phyloP scores from a whole-genome alignment of 768 basidiomycete genomes.

The Termitomyces sp. region DNA sequence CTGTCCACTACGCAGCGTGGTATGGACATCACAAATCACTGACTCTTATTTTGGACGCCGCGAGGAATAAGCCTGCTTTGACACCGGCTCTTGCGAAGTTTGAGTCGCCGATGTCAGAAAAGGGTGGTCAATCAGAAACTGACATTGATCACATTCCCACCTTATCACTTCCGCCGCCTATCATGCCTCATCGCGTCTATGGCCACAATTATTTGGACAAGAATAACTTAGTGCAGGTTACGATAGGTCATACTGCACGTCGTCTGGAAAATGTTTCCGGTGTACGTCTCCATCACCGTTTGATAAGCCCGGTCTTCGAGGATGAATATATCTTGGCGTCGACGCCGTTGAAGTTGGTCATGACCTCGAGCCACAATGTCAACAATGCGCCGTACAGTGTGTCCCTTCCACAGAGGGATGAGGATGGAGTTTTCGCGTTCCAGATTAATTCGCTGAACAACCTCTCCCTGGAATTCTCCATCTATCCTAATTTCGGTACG shows the following conservation, averaged over 20 bases:
- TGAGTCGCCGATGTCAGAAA: slow-evolving; percentile 35
- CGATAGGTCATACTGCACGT: slow-evolving; percentile 64
- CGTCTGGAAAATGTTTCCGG: slow-evolving; percentile 28
- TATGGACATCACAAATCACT: slow-evolving; percentile 79
- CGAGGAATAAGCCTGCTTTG: slow-evolving; percentile 23
- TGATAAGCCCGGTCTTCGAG: slow-evolving; percentile 62
- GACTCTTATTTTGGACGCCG: slow-evolving; percentile 47
- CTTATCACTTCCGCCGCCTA: slow-evolving; percentile 93
- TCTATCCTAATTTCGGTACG: slow-evolving; percentile 96
- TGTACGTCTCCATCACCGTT: slow-evolving; percentile 68
- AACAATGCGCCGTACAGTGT: slow-evolving; percentile 88
- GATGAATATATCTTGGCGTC: slow-evolving; percentile 66
- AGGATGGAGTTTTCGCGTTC: slow-evolving; percentile 74
- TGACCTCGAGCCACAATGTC: slow-evolving; percentile 82
- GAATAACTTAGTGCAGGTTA: slow-evolving; percentile 78
- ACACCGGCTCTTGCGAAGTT: slow-evolving; percentile 18
- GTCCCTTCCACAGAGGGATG: slow-evolving; percentile 73
- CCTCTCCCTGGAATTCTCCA: slow-evolving; percentile 84
- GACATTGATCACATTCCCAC: slow-evolving; percentile 93
- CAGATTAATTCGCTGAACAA: slow-evolving; percentile 71
- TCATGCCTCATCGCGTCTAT: slow-evolving; percentile 96
- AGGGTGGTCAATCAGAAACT: slow-evolving; percentile 36
- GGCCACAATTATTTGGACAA: slow-evolving; percentile 94
- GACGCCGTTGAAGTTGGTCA: slow-evolving; percentile 89
- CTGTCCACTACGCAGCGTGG: slow-evolving; percentile 96